Conservation (phyloP, 495 filamentous ascomycete genomes). For the Penicillium riverlandense region DNA sequence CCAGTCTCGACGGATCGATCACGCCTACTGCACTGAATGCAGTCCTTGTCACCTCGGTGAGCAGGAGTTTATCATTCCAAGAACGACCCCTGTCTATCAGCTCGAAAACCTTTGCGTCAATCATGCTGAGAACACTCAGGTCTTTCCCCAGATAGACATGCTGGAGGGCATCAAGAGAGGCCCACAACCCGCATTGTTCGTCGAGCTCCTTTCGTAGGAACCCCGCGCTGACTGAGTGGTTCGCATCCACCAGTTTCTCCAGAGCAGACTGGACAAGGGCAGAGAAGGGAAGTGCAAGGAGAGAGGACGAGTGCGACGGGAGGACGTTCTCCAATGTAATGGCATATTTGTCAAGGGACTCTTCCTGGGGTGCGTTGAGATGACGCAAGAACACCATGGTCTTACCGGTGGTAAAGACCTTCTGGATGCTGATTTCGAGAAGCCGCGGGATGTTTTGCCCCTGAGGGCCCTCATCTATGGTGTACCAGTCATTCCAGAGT, state of each 20-base stretch:
- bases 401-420: conserved; percentile 82
- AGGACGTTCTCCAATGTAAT: conserved; percentile 53
- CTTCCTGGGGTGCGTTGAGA: conserved; percentile 29
- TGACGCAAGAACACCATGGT: conserved; percentile 74
- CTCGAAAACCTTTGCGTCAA: conserved; percentile 67
- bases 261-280: conserved; percentile 66
- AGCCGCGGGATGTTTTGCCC: conserved; percentile 64
- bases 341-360: conserved; percentile 23
- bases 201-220: conserved; percentile 61
- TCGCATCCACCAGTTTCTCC: conserved; percentile 61
- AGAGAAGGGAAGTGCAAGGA: conserved; percentile 60
- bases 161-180: conserved; percentile 59
- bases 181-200: conserved; percentile 58
- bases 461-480: conserved; percentile 47
- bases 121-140: conserved; percentile 51
- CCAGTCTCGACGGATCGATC: conserved; percentile 54
- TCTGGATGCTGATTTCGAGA: conserved; percentile 55
- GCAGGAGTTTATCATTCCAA: conserved; percentile 77
- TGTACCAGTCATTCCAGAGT: conserved; percentile 72
- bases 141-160: conserved; percentile 68
- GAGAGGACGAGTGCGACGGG: conserved; percentile 17
- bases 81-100: conserved; percentile 60
- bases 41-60: conserved; percentile 72
- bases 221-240: conserved; percentile 59
- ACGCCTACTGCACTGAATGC: conserved; percentile 47